phyloP scores from a whole-genome alignment of 1,139 yeast genomes.

The Diutina scorzettiae region DNA sequence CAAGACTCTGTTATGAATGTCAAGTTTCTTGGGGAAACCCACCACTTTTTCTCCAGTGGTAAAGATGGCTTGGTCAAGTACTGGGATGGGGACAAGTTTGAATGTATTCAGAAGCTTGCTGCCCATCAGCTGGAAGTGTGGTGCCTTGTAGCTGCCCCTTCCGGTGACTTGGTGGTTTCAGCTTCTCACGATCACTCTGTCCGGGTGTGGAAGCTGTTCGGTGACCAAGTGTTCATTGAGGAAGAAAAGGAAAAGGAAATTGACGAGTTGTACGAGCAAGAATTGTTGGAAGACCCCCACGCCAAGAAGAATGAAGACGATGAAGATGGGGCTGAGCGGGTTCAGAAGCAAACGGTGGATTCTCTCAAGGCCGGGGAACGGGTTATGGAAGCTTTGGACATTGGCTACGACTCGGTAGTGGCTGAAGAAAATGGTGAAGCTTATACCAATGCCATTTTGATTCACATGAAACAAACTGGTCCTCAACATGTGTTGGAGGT shows the following conservation, averaged over 20 bases:
- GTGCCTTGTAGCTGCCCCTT: constrained; percentile 67
- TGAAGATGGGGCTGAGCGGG: constrained; percentile 51
- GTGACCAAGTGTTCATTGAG: constrained; percentile 86
- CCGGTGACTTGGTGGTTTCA: constrained; percentile 67
- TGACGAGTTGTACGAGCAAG: constrained; percentile 81
- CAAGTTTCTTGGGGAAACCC: constrained; percentile 69
- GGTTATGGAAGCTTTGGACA: constrained; percentile 82
- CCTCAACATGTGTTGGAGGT: constrained; percentile 70
- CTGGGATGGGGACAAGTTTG: constrained; percentile 98
- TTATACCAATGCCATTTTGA: constrained; percentile 46
- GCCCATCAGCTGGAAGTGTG: constrained; percentile 93
- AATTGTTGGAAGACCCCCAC: constrained; percentile 60
- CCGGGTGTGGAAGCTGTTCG: constrained; percentile 84
- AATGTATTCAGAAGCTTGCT: constrained; percentile 75
- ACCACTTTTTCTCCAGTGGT: constrained; percentile 81
- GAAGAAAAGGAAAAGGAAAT: constrained; percentile 94
- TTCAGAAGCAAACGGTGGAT: constrained; percentile 76
- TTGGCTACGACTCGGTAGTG: constrained; percentile 63
- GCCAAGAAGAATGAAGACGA: constrained; percentile 34
- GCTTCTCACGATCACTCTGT: constrained; percentile 91
- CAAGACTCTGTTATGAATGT: constrained; percentile 92
- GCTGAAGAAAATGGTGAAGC: constrained; percentile 37
- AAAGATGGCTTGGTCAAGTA: constrained; percentile 85
- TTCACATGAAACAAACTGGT: constrained; percentile 62
- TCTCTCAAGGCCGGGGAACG: constrained; percentile 93